These are phyloP conservation scores for Fraxinus excelsior DNA, from an alignment of 257 asterid genomes.

Conservation along the genomic window DNA sequence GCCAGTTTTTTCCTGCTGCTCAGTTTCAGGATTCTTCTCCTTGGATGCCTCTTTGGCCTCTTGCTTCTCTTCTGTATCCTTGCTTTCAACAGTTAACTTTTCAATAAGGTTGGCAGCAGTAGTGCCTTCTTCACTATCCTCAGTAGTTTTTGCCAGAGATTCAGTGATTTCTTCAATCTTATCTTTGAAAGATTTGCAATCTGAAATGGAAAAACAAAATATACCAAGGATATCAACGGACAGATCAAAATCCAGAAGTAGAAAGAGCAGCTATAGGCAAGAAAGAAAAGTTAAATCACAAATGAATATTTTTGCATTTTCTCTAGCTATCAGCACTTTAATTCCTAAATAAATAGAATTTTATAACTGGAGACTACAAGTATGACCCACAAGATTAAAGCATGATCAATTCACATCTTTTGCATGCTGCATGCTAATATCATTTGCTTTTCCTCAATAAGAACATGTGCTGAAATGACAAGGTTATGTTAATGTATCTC, in stretches of 20 bases:
- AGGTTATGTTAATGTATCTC: background rate
- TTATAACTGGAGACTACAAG: background rate
- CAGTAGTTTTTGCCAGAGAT: slow-evolving; percentile 44
- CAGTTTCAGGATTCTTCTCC: slow-evolving; percentile 38
- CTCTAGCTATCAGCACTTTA: background rate
- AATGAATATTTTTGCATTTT: background rate
- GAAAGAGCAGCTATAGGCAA: background rate
- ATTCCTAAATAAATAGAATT: background rate
- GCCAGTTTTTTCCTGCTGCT: slow-evolving; percentile 36
- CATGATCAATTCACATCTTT: background rate
- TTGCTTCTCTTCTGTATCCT: slow-evolving; percentile 49
- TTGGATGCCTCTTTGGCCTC: slow-evolving; percentile 47
- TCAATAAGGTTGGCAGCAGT: slow-evolving; percentile 66
- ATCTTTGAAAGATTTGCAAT: slow-evolving; percentile 77
- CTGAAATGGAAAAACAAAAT: slow-evolving; percentile 31
- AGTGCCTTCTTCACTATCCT: slow-evolving; percentile 49
- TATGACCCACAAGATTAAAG: background rate
- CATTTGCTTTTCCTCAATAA: background rate
- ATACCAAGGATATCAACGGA: background rate
- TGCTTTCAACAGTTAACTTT: slow-evolving; percentile 60
- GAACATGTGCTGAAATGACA: background rate
- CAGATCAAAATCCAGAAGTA: background rate
- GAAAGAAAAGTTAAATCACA: background rate
- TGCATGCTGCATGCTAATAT: background rate
- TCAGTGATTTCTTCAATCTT: slow-evolving; percentile 70